These are phyloP conservation scores for Phytopythium chamaehyphon DNA, from an alignment of 352 stramenopile genomes.

Conservation along the genomic window DNA sequence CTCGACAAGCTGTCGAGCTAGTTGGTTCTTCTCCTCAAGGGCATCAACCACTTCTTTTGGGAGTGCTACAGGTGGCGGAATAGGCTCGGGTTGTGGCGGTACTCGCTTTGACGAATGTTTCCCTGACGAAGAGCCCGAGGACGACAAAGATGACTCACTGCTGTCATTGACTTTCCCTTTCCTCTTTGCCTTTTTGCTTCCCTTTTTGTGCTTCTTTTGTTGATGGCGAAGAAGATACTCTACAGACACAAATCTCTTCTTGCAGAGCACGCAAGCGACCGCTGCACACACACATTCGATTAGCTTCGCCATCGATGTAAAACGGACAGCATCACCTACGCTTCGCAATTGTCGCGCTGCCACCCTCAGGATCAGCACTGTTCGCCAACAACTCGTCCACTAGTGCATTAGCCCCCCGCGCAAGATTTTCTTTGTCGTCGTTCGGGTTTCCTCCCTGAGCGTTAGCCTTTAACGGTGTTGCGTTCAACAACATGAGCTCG, in stretches of 20 bases:
- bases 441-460: constrained; percentile 3
- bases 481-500: constrained; percentile 75
- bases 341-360: background rate
- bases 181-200: background rate
- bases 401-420: constrained; percentile 21
- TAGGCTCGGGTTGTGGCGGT: background rate
- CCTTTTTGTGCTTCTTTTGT: constrained; percentile 42
- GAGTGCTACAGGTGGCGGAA: constrained; percentile 4
- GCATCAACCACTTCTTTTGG: constrained; percentile 40
- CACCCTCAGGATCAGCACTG: background rate
- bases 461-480: constrained; percentile 24
- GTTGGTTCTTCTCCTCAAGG: constrained; percentile 49
- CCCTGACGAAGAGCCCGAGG: constrained; percentile 4
- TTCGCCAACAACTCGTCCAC: constrained; percentile 30
- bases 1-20: constrained; percentile 47
- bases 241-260: constrained; percentile 70
- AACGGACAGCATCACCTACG: background rate
- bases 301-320: background rate
- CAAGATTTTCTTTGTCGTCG: constrained; percentile 36
- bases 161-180: constrained; percentile 22
- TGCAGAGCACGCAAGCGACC: constrained; percentile 57
- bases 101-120: constrained; percentile 5
- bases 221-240: constrained; percentile 76
- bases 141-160: constrained; percentile 7
- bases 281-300: constrained; percentile 12